These are phyloP conservation scores for Candida insectalens DNA, from an alignment of 805 yeast species.

Conservation along the genomic window DNA sequence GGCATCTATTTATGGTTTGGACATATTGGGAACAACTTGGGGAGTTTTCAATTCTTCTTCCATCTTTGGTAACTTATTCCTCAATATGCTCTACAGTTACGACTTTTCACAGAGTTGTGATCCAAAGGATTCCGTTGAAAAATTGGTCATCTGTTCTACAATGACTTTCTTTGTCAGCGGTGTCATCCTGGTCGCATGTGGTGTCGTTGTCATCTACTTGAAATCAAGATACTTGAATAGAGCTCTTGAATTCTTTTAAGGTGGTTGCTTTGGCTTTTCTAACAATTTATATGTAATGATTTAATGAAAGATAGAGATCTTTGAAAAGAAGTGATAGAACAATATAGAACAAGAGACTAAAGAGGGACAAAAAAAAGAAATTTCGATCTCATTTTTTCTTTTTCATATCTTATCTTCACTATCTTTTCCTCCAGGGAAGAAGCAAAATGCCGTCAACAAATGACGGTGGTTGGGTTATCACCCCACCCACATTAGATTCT, in stretches of 20 bases:
- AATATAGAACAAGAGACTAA: too few species aligned
- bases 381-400: too few species aligned
- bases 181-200: conserved; percentile 13
- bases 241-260: conserved; percentile 18
- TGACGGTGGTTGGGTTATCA: too few species aligned
- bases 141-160: conserved; percentile 24
- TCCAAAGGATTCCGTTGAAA: not conserved
- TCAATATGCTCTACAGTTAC: conserved; percentile 67
- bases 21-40: conserved; percentile 86
- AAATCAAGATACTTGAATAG: conserved; percentile 15
- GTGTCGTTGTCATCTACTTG: conserved; percentile 13
- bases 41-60: conserved; percentile 86
- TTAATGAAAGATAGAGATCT: too few species aligned
- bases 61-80: conserved; percentile 19
- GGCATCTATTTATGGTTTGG: conserved; percentile 80
- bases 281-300: too few species aligned
- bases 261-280: too few species aligned
- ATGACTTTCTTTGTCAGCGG: conserved; percentile 24
- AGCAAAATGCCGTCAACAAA: too few species aligned
- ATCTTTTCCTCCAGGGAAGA: too few species aligned
- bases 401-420: too few species aligned
- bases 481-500: conserved; percentile 1
- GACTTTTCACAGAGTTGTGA: conserved; percentile 40
- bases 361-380: too few species aligned
- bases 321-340: too few species aligned